phyloP scores from a whole-genome alignment of 2,329 filamentous ascomycete species.

The Raffaelea ambrosiae region DNA sequence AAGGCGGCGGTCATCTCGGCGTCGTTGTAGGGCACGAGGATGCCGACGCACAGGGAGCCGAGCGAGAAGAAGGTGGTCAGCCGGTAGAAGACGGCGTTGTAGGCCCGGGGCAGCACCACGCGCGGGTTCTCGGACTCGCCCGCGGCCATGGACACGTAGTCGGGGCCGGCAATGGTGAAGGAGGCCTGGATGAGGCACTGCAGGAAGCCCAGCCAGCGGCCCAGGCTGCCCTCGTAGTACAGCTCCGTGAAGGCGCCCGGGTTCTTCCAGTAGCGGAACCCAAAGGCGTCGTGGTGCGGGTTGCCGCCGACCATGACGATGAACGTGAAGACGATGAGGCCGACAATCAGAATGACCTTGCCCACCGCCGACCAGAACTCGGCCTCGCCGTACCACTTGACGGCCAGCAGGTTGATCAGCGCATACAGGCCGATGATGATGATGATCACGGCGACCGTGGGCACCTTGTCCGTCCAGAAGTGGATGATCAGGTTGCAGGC shows the following conservation, averaged over 20 bases:
- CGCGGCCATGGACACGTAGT: constrained; percentile 32
- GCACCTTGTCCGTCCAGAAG: constrained; percentile 11
- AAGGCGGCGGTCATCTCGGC: constrained; percentile 16
- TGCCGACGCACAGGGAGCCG: constrained; percentile 18
- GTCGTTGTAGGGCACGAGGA: constrained; percentile 18
- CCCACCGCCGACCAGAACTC: constrained; percentile 16
- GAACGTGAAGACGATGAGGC: constrained; percentile 41
- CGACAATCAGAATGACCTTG: constrained; percentile 39
- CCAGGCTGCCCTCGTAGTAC: constrained; percentile 22
- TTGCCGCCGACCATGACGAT: constrained; percentile 32
- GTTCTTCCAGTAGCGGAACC: constrained; percentile 14
- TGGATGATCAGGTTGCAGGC: constrained; percentile 6
- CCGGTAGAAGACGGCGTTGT: constrained; percentile 19
- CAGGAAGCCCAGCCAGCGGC: constrained; percentile 32
- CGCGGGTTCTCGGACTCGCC: constrained; percentile 15
- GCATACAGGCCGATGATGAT: constrained; percentile 15
- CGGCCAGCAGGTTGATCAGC: constrained; percentile 14
- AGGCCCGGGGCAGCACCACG: constrained; percentile 11
- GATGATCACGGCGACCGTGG: background rate
- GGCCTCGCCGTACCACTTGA: constrained; percentile 10
- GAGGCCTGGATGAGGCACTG: constrained; percentile 6
- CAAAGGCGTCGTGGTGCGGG: constrained; percentile 5
- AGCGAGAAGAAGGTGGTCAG: constrained; percentile 21
- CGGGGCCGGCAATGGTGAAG: constrained; percentile 30
- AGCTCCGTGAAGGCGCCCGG: constrained; percentile 31